phyloP scores from a whole-genome alignment of 352 stramenopile genomes.

The Globisporangium nodosum region DNA sequence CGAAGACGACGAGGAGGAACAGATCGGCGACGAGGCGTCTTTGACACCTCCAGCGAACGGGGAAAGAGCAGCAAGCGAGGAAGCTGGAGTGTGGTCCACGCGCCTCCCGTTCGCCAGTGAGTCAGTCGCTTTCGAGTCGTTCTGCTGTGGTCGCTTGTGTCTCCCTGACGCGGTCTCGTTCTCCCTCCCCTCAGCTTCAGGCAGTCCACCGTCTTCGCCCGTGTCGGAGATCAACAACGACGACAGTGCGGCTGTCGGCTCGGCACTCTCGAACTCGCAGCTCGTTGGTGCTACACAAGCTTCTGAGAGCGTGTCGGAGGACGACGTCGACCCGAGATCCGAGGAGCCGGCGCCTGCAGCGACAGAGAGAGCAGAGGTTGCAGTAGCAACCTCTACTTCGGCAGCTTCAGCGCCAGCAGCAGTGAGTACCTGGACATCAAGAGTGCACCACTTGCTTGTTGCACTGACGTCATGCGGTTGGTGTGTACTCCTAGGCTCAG shows the following conservation, averaged over 20 bases:
- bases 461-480: not conserved
- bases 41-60: not conserved
- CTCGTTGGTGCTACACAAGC: not conserved
- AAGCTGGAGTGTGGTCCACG: slow-evolving; percentile 22
- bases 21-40: not conserved
- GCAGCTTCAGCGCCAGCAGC: not conserved
- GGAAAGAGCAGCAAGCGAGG: not conserved
- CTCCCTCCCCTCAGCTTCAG: slow-evolving; percentile 2
- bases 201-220: slow-evolving; percentile 2
- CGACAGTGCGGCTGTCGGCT: not conserved
- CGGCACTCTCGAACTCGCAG: not conserved
- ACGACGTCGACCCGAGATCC: not conserved
- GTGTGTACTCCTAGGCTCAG: not conserved
- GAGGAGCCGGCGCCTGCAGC: not conserved
- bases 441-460: not conserved
- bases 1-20: slow-evolving; percentile 4
- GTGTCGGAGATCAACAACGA: slow-evolving; percentile 6
- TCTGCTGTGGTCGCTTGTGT: no score
- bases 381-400: not conserved
- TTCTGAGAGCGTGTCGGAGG: not conserved
- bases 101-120: slow-evolving; percentile 23
- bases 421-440: not conserved
- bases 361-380: not conserved
- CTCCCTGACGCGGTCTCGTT: not conserved
- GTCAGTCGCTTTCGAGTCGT: not conserved